Evolutionary conservation across 2,329 filamentous ascomycete genomes (phyloP).

Genomic region (Neonectria magnoliae): DNA sequence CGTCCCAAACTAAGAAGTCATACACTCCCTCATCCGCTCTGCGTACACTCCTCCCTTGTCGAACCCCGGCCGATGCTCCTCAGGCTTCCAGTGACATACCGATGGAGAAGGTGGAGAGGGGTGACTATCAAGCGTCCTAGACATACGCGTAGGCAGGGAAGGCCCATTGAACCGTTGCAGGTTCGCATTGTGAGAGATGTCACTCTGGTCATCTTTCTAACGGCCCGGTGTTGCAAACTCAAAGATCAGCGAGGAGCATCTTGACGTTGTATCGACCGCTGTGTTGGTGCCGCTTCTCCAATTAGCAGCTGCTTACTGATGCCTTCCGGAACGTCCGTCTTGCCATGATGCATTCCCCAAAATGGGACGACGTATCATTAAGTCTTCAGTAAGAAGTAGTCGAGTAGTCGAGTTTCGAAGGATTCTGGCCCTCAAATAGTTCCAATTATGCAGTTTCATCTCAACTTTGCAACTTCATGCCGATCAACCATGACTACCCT

Average conservation of each 20-base stretch:
- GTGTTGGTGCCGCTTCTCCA: not conserved
- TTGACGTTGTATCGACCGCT: not conserved
- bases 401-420: not conserved
- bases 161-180: not conserved
- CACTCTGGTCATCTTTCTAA: not conserved
- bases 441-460: not conserved
- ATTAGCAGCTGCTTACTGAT: not conserved
- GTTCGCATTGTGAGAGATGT: not conserved
- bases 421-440: not conserved
- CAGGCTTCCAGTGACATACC: not conserved
- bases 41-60: not conserved
- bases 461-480: not conserved
- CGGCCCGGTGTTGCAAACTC: not conserved
- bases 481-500: not conserved
- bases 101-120: not conserved
- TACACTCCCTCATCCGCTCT: not conserved
- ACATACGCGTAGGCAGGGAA: not conserved
- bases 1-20: not conserved
- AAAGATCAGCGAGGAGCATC: not conserved
- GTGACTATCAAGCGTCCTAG: not conserved
- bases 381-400: not conserved
- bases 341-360: not conserved
- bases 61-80: not conserved
- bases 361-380: not conserved
- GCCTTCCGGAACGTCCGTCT: not conserved